A percentile compares a stretch with the other conserved stretches of the same genome.
These are phyloP conservation scores for Podaxis rugospora DNA, from an alignment of 768 basidiomycete genomes.

Conservation along the genomic window DNA sequence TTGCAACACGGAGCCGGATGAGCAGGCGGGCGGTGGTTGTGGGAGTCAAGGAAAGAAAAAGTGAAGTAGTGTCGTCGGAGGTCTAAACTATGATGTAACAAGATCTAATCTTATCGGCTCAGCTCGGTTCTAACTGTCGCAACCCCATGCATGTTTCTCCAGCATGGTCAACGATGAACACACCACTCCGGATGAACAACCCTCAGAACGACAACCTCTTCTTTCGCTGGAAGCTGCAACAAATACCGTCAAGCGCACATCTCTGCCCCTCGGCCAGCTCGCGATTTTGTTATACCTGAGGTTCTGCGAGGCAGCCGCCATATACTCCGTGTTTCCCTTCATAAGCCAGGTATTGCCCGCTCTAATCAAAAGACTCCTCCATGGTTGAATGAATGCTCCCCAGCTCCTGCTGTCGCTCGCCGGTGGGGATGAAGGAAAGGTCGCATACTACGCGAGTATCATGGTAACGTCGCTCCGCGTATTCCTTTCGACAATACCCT, in stretches of 20 bases:
- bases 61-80: neutral
- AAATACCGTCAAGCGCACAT: neutral
- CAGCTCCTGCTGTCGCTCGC: constrained; percentile 41
- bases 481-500: neutral
- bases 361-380: constrained; percentile 31
- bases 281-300: constrained; percentile 35
- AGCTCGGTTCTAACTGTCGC: neutral
- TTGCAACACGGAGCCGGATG: neutral
- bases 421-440: constrained; percentile 43
- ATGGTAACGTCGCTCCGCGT: constrained; percentile 23
- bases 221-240: neutral
- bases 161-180: too few species aligned
- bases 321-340: constrained; percentile 48
- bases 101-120: neutral
- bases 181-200: neutral
- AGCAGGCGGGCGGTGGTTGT: neutral
- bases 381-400: too few species aligned
- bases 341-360: constrained; percentile 38
- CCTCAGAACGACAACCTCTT: neutral
- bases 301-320: constrained; percentile 42
- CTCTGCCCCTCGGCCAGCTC: constrained; percentile 26
- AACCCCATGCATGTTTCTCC: too few species aligned
- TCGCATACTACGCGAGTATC: constrained; percentile 54
- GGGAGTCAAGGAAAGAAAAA: neutral
- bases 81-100: neutral